A percentile compares a stretch with the other conserved stretches of the same genome.
phyloP scores from a whole-genome alignment of 805 yeast genomes.

The Ogataea minuta region DNA sequence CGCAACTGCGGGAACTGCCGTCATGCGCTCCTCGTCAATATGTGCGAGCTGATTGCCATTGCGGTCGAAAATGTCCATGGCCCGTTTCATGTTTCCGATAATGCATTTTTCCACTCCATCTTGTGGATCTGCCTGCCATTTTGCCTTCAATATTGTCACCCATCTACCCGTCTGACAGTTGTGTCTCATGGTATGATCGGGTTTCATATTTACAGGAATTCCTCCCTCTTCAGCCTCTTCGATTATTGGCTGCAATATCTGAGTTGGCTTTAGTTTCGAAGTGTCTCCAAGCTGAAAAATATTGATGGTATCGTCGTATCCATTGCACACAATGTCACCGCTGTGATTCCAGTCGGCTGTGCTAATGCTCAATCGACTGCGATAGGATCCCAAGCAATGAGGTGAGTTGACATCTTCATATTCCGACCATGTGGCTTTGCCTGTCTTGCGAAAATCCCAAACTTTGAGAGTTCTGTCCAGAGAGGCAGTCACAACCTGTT shows the following conservation, averaged over 20 bases:
- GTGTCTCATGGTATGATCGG: slow-evolving; percentile 66
- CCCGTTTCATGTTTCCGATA: slow-evolving; percentile 91
- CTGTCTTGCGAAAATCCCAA: slow-evolving; percentile 76
- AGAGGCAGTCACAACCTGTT: slow-evolving; percentile 83
- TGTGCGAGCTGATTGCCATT: slow-evolving; percentile 79
- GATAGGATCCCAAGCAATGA: slow-evolving; percentile 56
- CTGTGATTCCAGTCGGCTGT: slow-evolving; percentile 78
- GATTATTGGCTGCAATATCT: slow-evolving; percentile 16
- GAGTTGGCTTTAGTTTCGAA: slow-evolving; percentile 21
- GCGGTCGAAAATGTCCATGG: slow-evolving; percentile 76
- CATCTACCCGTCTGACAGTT: slow-evolving; percentile 97
- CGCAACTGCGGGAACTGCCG: slow-evolving; percentile 92
- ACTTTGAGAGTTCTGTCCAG: slow-evolving; percentile 79
- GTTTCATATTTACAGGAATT: slow-evolving; percentile 46
- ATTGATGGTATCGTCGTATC: slow-evolving; percentile 83
- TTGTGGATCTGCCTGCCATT: slow-evolving; percentile 74
- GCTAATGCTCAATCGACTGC: slow-evolving; percentile 77
- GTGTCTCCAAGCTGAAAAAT: slow-evolving; percentile 56
- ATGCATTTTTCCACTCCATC: slow-evolving; percentile 81
- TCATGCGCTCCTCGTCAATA: slow-evolving; percentile 53
- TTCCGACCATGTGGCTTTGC: slow-evolving; percentile 55
- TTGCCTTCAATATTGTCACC: slow-evolving; percentile 88
- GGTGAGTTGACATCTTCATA: slow-evolving; percentile 48
- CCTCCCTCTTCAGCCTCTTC: slow-evolving; percentile 24
- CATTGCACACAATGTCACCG: slow-evolving; percentile 79